Conservation (phyloP, 768 basidiomycete species). For the Boletellus sp. region DNA sequence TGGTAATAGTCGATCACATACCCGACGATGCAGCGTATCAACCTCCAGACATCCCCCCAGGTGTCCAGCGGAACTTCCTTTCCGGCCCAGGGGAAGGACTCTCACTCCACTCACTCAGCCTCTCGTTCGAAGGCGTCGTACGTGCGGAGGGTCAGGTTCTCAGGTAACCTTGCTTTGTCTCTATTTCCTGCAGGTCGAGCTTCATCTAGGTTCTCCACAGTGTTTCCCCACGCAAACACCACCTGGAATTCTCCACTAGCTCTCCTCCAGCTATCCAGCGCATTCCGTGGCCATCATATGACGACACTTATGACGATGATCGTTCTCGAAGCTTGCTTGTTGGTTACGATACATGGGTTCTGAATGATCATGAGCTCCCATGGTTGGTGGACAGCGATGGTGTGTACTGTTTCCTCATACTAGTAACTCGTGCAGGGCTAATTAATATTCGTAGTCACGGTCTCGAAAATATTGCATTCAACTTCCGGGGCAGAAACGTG, state of each 20-base stretch:
- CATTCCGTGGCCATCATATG: constrained; percentile 74
- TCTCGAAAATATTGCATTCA: constrained; percentile 60
- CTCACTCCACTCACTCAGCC: constrained; percentile 60
- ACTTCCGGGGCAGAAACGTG: constrained; percentile 68
- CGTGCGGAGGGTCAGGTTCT: constrained; percentile 70
- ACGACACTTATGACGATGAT: constrained; percentile 36
- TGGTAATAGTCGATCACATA: constrained; percentile 61
- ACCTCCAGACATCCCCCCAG: constrained; percentile 43
- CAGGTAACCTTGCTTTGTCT: constrained; percentile 43
- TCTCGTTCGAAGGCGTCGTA: constrained; percentile 80
- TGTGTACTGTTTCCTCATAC: constrained; percentile 30
- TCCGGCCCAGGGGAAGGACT: constrained; percentile 79
- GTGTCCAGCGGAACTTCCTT: constrained; percentile 63
- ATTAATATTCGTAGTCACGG: constrained; percentile 45
- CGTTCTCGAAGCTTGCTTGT: constrained; percentile 34
- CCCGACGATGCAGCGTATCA: constrained; percentile 54
- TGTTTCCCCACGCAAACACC: constrained; percentile 67
- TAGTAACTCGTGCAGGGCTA: neutral
- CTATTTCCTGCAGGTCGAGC: neutral
- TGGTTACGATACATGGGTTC: constrained; percentile 66
- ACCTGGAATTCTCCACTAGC: constrained; percentile 70
- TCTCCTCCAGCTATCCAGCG: constrained; percentile 75
- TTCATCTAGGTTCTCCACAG: constrained; percentile 35
- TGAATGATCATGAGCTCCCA: constrained; percentile 60
- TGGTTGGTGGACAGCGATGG: constrained; percentile 78